A percentile compares a stretch with the other conserved stretches of the same genome.
Evolutionary conservation across 2,329 filamentous ascomycete species (phyloP).

Genomic region (Tolypocladium tundrense): DNA sequence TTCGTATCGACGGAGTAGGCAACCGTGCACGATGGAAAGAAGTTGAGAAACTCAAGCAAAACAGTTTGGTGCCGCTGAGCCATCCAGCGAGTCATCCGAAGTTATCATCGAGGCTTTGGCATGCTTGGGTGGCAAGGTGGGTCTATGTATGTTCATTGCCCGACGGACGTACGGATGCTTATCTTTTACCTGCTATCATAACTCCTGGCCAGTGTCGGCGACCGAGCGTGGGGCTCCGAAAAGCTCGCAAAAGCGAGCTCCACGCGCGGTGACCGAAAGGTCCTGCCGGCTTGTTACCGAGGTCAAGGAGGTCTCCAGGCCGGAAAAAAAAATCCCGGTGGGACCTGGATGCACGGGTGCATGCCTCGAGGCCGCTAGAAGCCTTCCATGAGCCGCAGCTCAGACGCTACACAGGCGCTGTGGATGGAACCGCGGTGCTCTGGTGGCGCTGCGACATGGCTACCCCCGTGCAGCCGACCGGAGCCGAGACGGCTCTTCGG

Average conservation of each 20-base stretch:
- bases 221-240: background rate
- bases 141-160: no score
- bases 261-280: background rate
- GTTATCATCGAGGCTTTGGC: no score
- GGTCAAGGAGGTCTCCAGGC: background rate
- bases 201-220: background rate
- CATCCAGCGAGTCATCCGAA: no score
- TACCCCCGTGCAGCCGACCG: constrained; percentile 3
- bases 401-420: background rate
- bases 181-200: no score
- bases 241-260: background rate
- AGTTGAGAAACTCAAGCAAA: no score
- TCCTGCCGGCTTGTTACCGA: background rate
- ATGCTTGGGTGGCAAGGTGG: no score
- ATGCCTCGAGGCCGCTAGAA: background rate
- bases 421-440: background rate
- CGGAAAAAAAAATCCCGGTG: background rate
- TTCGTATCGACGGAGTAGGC: no score
- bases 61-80: no score
- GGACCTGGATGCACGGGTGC: background rate
- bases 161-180: no score
- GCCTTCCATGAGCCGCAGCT: background rate
- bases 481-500: constrained; percentile 5
- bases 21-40: no score
- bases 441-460: background rate